Percentiles rank a stretch among this genome's conserved stretches.
phyloP scores from a whole-genome alignment of 106 monocot species.

The Alisma plantagoaquatica region DNA sequence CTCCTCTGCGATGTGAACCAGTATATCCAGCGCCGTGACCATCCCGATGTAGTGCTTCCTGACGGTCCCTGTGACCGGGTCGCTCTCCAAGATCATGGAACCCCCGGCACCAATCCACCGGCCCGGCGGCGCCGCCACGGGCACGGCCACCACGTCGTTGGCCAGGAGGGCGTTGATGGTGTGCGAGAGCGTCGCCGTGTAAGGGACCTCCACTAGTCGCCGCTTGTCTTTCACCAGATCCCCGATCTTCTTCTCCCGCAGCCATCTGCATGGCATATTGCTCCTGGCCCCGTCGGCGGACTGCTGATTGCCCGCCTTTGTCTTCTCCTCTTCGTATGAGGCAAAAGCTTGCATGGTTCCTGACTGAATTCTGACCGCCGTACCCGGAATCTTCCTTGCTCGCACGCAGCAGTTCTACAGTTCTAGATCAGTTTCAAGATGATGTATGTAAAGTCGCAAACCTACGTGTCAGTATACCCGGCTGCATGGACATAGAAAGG shows the following conservation, averaged over 20 bases:
- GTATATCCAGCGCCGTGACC: conserved; percentile 54
- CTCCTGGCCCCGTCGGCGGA: too few species aligned
- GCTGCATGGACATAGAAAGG: too few species aligned
- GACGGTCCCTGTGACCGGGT: conserved; percentile 36
- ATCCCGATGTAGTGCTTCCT: conserved; percentile 67
- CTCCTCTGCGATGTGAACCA: conserved; percentile 46
- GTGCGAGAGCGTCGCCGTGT: conserved; percentile 40
- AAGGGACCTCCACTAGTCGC: conserved; percentile 62
- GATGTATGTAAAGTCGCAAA: too few species aligned
- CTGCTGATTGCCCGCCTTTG: too few species aligned
- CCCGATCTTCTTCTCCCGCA: conserved; percentile 27
- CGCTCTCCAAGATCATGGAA: conserved; percentile 57
- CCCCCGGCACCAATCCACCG: conserved; percentile 71
- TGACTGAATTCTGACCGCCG: too few species aligned
- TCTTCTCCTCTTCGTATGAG: too few species aligned
- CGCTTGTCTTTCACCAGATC: conserved; percentile 35
- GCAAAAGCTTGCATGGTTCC: too few species aligned
- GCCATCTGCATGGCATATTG: conserved; percentile 26
- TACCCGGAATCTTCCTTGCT: too few species aligned
- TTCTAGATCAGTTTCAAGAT: too few species aligned
- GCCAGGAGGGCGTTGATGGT: conserved; percentile 47
- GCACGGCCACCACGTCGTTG: conserved; percentile 41
- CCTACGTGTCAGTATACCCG: too few species aligned
- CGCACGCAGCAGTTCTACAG: too few species aligned
- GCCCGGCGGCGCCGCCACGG: conserved; percentile 59